These are phyloP conservation scores for Fusarium pseudoanthophilum DNA, from an alignment of 2,329 filamentous ascomycete species.

Conservation along the genomic window DNA sequence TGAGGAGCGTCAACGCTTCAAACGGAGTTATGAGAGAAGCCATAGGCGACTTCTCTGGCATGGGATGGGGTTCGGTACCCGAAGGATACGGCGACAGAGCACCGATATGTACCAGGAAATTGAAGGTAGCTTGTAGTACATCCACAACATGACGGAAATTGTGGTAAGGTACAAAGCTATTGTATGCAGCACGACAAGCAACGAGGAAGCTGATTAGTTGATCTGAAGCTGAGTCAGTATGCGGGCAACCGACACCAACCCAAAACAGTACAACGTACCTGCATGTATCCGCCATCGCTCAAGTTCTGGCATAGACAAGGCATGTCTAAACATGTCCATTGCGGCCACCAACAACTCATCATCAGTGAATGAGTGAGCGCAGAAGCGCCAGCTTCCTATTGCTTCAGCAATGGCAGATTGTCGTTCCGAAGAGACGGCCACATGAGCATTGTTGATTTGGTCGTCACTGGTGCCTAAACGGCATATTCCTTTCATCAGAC, in stretches of 20 bases:
- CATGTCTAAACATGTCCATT: slow-evolving; percentile 90
- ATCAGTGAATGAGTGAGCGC: slow-evolving; percentile 87
- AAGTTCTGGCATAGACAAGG: slow-evolving; percentile 82
- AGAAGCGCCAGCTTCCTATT: slow-evolving; percentile 86
- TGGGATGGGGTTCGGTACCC: slow-evolving; percentile 45
- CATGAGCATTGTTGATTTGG: slow-evolving; percentile 70
- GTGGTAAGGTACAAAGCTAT: slow-evolving; percentile 95
- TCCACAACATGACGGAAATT: slow-evolving; percentile 98
- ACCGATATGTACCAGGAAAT: slow-evolving; percentile 85
- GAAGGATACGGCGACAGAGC: slow-evolving; percentile 75
- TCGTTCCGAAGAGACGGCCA: slow-evolving; percentile 74
- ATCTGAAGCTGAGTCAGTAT: slow-evolving; percentile 65
- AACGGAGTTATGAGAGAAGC: slow-evolving; percentile 83
- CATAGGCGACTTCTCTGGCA: slow-evolving; percentile 68
- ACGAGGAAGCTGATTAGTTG: slow-evolving; percentile 87
- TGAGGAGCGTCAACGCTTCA: slow-evolving; percentile 87
- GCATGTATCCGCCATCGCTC: slow-evolving; percentile 82
- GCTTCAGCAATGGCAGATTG: slow-evolving; percentile 73
- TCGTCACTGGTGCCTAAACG: slow-evolving; percentile 72
- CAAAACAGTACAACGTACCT: slow-evolving; percentile 63
- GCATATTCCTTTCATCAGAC: slow-evolving; percentile 89
- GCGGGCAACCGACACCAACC: slow-evolving; percentile 12
- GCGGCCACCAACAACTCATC: slow-evolving; percentile 90
- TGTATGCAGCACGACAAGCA: slow-evolving; percentile 93
- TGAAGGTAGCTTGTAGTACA: slow-evolving; percentile 92